Percentiles rank a stretch among this genome's conserved stretches.
phyloP scores from a whole-genome alignment of 2,329 filamentous ascomycete genomes.

The Sclerotinia borealis region DNA sequence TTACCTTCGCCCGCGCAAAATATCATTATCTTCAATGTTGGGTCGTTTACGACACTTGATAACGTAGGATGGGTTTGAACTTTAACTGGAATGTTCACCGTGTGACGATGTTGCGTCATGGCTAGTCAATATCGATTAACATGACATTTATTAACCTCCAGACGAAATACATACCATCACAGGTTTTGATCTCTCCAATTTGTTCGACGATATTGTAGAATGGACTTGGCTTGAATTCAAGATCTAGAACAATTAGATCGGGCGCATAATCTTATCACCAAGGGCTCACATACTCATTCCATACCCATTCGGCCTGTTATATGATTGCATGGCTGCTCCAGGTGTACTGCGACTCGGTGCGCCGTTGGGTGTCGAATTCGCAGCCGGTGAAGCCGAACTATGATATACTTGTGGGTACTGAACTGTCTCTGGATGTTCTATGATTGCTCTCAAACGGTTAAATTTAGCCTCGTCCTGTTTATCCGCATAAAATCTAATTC shows the following conservation, averaged over 20 bases:
- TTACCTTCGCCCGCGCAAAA: conserved; percentile 68
- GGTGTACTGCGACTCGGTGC: background rate
- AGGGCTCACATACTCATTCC: conserved; percentile 11
- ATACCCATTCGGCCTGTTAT: conserved; percentile 1
- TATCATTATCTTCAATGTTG: conserved; percentile 61
- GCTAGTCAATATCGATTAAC: conserved; percentile 24
- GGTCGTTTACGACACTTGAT: conserved; percentile 22
- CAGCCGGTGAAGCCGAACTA: conserved; percentile 19
- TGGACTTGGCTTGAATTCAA: conserved; percentile 69
- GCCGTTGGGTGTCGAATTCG: conserved; percentile 6
- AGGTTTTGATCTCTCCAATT: conserved; percentile 58
- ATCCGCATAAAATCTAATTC: conserved; percentile 21
- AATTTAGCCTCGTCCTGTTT: conserved; percentile 23
- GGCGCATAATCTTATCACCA: background rate
- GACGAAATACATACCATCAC: conserved; percentile 58
- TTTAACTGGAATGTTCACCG: conserved; percentile 52
- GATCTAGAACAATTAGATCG: conserved; percentile 24
- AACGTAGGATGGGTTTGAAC: conserved; percentile 41
- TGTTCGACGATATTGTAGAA: conserved; percentile 70
- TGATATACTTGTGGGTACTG: background rate
- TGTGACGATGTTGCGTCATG: conserved; percentile 36
- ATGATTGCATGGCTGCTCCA: conserved; percentile 9
- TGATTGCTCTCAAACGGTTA: conserved; percentile 25
- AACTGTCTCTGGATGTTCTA: conserved; percentile 21
- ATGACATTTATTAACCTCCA: background rate